Evolutionary conservation across 441 rosid species (phyloP).

Genomic region (Arabidopsis lyrata): DNA sequence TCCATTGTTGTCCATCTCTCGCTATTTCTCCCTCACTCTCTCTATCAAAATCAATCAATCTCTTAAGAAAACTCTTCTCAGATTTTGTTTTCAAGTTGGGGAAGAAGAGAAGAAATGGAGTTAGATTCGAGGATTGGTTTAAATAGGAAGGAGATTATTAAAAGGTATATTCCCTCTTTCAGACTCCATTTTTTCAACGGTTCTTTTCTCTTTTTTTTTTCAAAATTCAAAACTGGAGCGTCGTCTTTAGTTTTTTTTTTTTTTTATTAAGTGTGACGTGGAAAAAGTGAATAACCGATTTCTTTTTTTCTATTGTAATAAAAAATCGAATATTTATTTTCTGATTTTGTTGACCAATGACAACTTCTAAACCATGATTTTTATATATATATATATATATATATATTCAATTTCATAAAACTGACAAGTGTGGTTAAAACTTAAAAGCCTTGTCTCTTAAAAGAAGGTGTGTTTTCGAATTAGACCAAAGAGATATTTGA

Average conservation of each 20-base stretch:
- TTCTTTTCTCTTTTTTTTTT: conserved; percentile 20
- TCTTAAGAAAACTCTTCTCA: neutral
- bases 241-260: neutral
- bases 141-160: conserved; percentile 13
- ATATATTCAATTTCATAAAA: too few relatives aligned
- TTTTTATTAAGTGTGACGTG: too few relatives aligned
- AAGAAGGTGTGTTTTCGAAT: too few relatives aligned
- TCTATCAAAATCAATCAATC: neutral
- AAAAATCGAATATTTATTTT: too few relatives aligned
- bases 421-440: too few relatives aligned
- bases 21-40: conserved; percentile 6
- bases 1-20: conserved; percentile 56
- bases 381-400: too few relatives aligned
- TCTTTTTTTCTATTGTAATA: too few relatives aligned
- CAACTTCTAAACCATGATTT: too few relatives aligned
- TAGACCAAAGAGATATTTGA: too few relatives aligned
- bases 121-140: neutral
- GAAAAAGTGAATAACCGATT: too few relatives aligned
- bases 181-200: conserved; percentile 26
- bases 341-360: too few relatives aligned
- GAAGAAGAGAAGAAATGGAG: neutral
- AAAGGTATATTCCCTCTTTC: conserved; percentile 6
- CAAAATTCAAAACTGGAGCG: conserved; percentile 40
- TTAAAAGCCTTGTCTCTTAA: too few relatives aligned
- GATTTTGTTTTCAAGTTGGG: neutral